Evolutionary conservation across 176 grass and related monocot species (phyloP).

Genomic region (Ensete ventricosum): DNA sequence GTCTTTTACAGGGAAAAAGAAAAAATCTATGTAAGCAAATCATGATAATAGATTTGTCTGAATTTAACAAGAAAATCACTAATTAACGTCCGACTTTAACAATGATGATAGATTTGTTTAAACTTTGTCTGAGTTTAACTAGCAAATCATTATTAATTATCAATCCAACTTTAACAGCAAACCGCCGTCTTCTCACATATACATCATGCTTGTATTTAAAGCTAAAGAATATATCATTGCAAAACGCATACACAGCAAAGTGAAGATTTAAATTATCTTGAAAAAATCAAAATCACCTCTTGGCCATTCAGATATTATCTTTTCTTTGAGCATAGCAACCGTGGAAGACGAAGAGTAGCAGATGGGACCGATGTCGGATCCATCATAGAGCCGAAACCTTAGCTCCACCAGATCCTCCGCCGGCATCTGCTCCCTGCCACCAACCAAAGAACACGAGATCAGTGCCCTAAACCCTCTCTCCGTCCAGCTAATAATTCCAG

Average conservation of each 20-base stretch:
- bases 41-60: too few species aligned
- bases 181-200: too few species aligned
- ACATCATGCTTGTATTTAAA: too few species aligned
- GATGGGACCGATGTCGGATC: slow-evolving; percentile 51
- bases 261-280: neutral
- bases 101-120: too few species aligned
- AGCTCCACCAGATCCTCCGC: slow-evolving; percentile 44
- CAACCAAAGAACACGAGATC: neutral
- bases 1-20: too few species aligned
- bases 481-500: neutral
- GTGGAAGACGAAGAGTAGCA: slow-evolving; percentile 46
- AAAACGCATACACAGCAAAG: neutral
- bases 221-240: neutral
- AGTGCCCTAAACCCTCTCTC: neutral
- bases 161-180: too few species aligned
- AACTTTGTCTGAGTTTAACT: too few species aligned
- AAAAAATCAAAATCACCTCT: slow-evolving; percentile 21
- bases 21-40: too few species aligned
- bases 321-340: slow-evolving; percentile 53
- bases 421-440: neutral
- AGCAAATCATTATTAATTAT: too few species aligned
- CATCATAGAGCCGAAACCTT: slow-evolving; percentile 51
- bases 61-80: too few species aligned
- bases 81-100: too few species aligned
- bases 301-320: slow-evolving; percentile 58